Evolutionary conservation across 768 basidiomycete species (phyloP), one percentile per base, ranked within the genome.

Genomic region (Suillus americanus): DNA sequence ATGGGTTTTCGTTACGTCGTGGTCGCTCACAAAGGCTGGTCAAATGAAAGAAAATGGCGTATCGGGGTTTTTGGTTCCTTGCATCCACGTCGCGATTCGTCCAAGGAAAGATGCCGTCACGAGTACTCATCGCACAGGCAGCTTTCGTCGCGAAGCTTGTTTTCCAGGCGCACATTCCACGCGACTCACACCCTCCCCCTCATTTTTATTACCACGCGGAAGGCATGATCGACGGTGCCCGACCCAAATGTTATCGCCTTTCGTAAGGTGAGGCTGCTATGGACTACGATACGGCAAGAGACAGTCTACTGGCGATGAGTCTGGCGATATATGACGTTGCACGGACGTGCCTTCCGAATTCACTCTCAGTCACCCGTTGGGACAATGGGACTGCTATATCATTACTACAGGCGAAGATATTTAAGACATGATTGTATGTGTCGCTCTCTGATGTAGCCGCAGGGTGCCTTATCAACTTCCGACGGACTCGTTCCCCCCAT

Each of bases 401-500:
- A 89, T 51, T 30, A 18, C 16, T 98, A 20, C 90, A 97, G 72
- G 89, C 96, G 7, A 96, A 99, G 72, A 90, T 3, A 89, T 89
- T 64, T 86, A 87, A 50, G 88, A 90, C 46, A 68, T 51, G 16
- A 51, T 70, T 85, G 90, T 83, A 48, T 70, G 80, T 78, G 37
- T 40, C 35, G 12, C 64, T 18, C 54, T 25, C 45, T 23, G 37
- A 3, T 57, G 54, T 56, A 28, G 9, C 41, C 28, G 30, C 41
- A 18, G n/a, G 33, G 45, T 60, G 56, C 35, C 63, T 66, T 35
- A 62, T 45, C 6, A 25, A 13, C 84, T 20, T 93, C 92, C 64
- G 94, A 95, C 60, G 91, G 90, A 14, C 88, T 89, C 12, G 91
- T 95, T 14, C 97, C 96, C 2, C 88, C 91, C 1, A 96, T 99